Conservation (phyloP, 352 stramenopile genomes). For the Phytophthora uliginosa region DNA sequence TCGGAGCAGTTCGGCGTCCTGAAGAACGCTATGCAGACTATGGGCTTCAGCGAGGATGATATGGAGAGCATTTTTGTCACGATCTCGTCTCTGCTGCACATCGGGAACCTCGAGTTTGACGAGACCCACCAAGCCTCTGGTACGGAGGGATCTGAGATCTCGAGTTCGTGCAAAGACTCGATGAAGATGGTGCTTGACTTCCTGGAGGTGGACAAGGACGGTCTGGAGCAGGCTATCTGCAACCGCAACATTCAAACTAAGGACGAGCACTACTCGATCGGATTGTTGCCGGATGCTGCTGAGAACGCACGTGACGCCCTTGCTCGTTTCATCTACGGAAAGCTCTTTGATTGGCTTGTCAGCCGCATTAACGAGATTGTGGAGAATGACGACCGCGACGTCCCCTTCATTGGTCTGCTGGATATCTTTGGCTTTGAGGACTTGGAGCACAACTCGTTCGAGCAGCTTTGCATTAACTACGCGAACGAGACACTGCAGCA, state of each 20-base stretch:
- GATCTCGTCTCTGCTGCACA: slow-evolving; percentile 92
- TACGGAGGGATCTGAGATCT: slow-evolving; percentile 80
- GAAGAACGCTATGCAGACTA: slow-evolving; percentile 84
- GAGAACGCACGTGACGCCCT: slow-evolving; percentile 95
- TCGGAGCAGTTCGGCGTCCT: slow-evolving; percentile 86
- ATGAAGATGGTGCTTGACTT: slow-evolving; percentile 88
- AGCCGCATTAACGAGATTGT: slow-evolving; percentile 89
- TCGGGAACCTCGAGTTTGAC: slow-evolving; percentile 96
- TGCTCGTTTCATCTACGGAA: slow-evolving; percentile 96
- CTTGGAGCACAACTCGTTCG: slow-evolving; percentile 94
- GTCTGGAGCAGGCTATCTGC: slow-evolving; percentile 93
- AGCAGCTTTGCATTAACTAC: slow-evolving; percentile 97
- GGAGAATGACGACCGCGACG: slow-evolving; percentile 60
- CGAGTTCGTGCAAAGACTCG: slow-evolving; percentile 56
- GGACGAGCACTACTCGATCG: slow-evolving; percentile 92
- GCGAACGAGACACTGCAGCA: slow-evolving; percentile 95
- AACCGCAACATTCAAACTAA: slow-evolving; percentile 94
- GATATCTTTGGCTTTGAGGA: slow-evolving; percentile 94
- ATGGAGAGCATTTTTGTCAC: slow-evolving; percentile 94
- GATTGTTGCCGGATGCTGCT: slow-evolving; percentile 68
- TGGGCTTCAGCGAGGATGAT: slow-evolving; percentile 92
- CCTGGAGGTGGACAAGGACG: slow-evolving; percentile 88
- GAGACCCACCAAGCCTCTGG: slow-evolving; percentile 63
- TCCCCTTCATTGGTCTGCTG: slow-evolving; percentile 80
- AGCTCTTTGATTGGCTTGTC: slow-evolving; percentile 95